Base-by-base conservation (phyloP, 768 basidiomycete species). In the Pholiota conissans region DNA sequence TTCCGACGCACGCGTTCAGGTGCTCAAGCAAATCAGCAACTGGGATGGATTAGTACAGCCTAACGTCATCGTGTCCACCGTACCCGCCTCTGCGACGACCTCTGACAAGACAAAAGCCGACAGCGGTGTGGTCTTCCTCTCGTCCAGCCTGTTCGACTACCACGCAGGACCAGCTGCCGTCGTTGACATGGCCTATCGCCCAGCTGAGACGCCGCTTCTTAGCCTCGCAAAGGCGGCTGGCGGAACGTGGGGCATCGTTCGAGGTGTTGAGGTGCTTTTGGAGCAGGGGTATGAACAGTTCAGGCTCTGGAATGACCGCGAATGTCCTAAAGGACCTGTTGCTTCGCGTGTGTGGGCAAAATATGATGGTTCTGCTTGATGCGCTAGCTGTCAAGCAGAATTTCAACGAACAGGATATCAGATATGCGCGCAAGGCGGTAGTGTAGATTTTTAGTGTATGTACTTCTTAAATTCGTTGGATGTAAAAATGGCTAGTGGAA, bases 111-210 rank as follows among this genome's bases (percentile, higher is more conserved):
- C 52, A 14, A 60, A 67, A 4, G 58, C 54, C 35, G 39, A 61
- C 7, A 57, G 65, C 13, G 69, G 70, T 18, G 72, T 75, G 10
- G 71, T 92, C 16, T 70, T 75, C 34, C 76, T 95, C 11, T 80
- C 90, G 2, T 55, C 62, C 7, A 73, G 77, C 11, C 67, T 97
- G 20, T 89, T 93, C 62, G 69, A 73, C 1, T 80, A 82, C 60
- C 71, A 68, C 8, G 69, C 73, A 40, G 78, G 82, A 0, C 75
- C 75, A 1, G 76, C 79, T n/a, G 89, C 88, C 1, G 88, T 95
- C 10, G 80, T 98, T 10, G 97, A 99, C 64, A 91, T 97, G 89
- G 94, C 95, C 18, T 98, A 98, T 71, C 88, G 88, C 63, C 97
- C 95, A 0, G 83, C 87, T 3, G 81, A 85, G 63, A 98, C 96